Conservation (phyloP, 2,329 filamentous ascomycete genomes). For the Trichoderma polysporum region DNA sequence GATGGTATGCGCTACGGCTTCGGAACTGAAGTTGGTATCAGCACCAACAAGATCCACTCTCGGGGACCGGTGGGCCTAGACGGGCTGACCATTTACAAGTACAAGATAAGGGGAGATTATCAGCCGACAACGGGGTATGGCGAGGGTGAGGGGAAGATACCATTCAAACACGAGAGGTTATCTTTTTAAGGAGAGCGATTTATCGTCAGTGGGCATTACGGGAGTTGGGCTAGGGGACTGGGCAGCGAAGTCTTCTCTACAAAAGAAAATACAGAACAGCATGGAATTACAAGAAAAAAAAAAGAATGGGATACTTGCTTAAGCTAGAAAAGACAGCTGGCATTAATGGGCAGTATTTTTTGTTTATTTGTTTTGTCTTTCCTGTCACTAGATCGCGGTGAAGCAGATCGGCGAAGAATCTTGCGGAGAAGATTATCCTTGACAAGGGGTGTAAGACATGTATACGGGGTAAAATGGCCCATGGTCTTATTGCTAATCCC, state of each 20-base stretch:
- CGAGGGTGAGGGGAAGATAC: constrained; percentile 58
- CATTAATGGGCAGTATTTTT: background rate
- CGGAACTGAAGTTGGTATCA: constrained; percentile 96
- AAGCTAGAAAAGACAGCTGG: background rate
- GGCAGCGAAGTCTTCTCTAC: background rate
- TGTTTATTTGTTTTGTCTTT: constrained; percentile 1
- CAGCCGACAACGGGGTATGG: constrained; percentile 79
- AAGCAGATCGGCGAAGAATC: constrained; percentile 1
- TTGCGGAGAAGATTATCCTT: constrained; percentile 5
- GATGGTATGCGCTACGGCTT: constrained; percentile 98
- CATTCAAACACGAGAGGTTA: constrained; percentile 59
- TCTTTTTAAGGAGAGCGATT: constrained; percentile 34
- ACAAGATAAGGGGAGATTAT: constrained; percentile 79
- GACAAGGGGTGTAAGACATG: background rate
- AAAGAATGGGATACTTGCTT: background rate
- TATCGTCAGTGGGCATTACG: background rate
- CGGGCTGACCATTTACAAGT: constrained; percentile 96
- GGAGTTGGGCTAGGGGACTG: background rate
- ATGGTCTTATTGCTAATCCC: background rate
- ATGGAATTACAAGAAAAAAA: too few relatives aligned
- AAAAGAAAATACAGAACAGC: background rate
- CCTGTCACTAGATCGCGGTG: constrained; percentile 5
- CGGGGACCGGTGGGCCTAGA: constrained; percentile 91
- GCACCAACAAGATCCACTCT: constrained; percentile 97
- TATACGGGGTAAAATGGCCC: background rate